Evolutionary conservation across 2,329 filamentous ascomycete species (phyloP).

Genomic region (Colletotrichum limetticola): DNA sequence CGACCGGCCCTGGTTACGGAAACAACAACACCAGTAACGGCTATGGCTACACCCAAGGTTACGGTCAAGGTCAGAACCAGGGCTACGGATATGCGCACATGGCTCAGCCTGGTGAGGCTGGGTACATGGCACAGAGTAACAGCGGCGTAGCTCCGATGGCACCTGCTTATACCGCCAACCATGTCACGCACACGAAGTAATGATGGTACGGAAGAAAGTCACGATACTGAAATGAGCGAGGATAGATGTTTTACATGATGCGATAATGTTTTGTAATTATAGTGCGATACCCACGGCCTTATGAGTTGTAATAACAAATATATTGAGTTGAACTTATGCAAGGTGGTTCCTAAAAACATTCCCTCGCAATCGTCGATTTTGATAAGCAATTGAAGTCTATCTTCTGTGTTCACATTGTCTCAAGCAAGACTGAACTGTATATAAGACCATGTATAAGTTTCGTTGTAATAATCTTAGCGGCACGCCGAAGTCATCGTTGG

Average conservation of each 20-base stretch:
- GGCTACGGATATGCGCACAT: slow-evolving; percentile 27
- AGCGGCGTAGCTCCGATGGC: slow-evolving; percentile 3
- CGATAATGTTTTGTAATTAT: neutral
- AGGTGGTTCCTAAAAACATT: too few relatives aligned
- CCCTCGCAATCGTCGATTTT: too few relatives aligned
- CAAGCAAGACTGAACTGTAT: too few relatives aligned
- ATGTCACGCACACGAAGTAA: slow-evolving; percentile 8
- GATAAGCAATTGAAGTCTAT: too few relatives aligned
- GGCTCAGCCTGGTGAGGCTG: slow-evolving; percentile 11
- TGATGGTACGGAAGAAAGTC: too few relatives aligned
- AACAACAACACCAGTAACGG: neutral
- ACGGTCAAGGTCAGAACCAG: slow-evolving; percentile 14
- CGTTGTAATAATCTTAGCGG: too few relatives aligned
- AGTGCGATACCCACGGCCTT: neutral
- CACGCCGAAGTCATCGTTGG: too few relatives aligned
- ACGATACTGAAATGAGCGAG: too few relatives aligned
- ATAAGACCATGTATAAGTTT: too few relatives aligned
- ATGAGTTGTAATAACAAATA: too few relatives aligned
- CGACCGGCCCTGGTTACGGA: neutral
- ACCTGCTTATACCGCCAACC: slow-evolving; percentile 12
- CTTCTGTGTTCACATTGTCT: too few relatives aligned
- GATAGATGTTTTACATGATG: neutral
- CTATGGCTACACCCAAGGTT: neutral
- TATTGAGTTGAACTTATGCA: too few relatives aligned
- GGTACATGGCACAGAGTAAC: slow-evolving; percentile 2